A percentile compares a stretch with the other conserved stretches of the same genome.
phyloP scores from a whole-genome alignment of 495 filamentous ascomycete genomes.

The Aspergillus olivimuriae region DNA sequence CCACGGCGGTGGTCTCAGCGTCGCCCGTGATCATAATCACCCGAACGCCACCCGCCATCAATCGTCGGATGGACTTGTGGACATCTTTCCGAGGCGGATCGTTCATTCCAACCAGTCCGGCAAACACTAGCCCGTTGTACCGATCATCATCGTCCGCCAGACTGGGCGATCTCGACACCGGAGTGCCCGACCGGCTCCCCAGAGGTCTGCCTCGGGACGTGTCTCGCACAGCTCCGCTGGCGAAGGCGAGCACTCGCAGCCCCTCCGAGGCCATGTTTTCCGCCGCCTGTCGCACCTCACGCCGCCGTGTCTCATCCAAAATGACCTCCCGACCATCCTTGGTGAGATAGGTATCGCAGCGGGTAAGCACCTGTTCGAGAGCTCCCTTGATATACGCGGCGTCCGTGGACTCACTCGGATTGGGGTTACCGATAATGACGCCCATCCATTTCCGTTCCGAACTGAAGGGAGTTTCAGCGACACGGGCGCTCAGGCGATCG shows the following conservation, averaged over 20 bases:
- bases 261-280: constrained; percentile 88
- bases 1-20: constrained; percentile 86
- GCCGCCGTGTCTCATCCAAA: constrained; percentile 68
- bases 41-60: constrained; percentile 90
- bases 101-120: constrained; percentile 92
- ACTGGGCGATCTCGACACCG: constrained; percentile 31
- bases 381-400: constrained; percentile 93
- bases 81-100: constrained; percentile 90
- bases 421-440: constrained; percentile 63
- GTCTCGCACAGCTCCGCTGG: constrained; percentile 57
- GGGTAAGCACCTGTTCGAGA: constrained; percentile 75
- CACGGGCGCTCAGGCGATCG: constrained; percentile 70
- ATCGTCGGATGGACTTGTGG: constrained; percentile 76
- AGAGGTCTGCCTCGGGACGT: constrained; percentile 24
- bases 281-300: constrained; percentile 72
- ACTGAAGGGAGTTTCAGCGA: constrained; percentile 86
- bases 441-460: constrained; percentile 99
- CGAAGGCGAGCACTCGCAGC: constrained; percentile 87
- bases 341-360: constrained; percentile 86
- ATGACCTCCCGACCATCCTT: constrained; percentile 82
- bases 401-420: constrained; percentile 48
- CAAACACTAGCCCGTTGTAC: constrained; percentile 80
- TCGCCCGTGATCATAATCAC: constrained; percentile 99
- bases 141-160: constrained; percentile 57
- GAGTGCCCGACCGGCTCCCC: constrained; percentile 45